Base-by-base conservation (phyloP, 805 yeast genomes). In the Ogataea populi-albae region DNA sequence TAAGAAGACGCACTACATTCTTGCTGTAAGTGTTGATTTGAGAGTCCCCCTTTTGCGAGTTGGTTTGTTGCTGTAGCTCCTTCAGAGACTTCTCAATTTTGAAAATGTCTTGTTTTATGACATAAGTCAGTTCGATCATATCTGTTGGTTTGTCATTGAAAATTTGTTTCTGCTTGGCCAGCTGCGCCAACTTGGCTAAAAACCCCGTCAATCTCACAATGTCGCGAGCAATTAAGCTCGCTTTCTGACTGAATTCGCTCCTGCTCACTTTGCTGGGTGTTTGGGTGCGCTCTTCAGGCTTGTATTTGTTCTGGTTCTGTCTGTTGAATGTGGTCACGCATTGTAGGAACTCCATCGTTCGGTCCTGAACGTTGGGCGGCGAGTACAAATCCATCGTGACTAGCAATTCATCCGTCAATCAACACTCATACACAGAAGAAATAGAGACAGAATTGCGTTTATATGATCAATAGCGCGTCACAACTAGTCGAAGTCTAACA, bases 141-240 rank as follows among this genome's bases (percentile, higher is more conserved):
- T 93, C 98, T 11, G 86, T 81, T 1, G 98, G 97, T 47, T 84
- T 81, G 61, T 93, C 98, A 54, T 89, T 96, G 47, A 93, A 86
- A 55, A 91, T 63, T 14, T 96, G 95, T 57, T 88, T 89, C 49
- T 88, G 71, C 59, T 84, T 87, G 3, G 98, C 97, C 46, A 93
- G 36, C 16, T 49, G 57, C 9, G 98, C 96, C 35, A 93, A 68
- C 51, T 87, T 81, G 24, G 83, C 78, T 37, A 93, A 67, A 49
- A 88, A 68, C 35, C 78, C 86, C 5, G 96, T 89, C 9, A 91
- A 86, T 36, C 79, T 81, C 8, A 89, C 82, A 34, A 93, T 86
- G 52, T 93, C 97, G 54, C 79, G 81, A 31, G 98, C 97, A 19
- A 93, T 85, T 5, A 68, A 62, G 19, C 91, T 75, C 2, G 98